A percentile compares a stretch with the other conserved stretches of the same genome.
Evolutionary conservation across 805 yeast genomes (phyloP).

Genomic region (Naumovozyma dairenensis): DNA sequence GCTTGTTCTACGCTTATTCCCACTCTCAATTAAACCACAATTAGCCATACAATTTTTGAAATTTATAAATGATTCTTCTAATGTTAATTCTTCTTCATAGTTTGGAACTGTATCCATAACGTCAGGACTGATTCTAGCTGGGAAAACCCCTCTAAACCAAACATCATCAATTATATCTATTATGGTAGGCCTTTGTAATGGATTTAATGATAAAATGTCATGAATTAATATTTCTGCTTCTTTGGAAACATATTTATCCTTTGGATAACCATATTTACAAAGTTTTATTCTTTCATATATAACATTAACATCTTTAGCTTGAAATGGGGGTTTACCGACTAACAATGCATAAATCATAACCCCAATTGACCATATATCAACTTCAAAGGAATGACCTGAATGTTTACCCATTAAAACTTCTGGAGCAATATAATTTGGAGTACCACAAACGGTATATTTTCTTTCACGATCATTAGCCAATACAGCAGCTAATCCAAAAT

Average conservation of each 20-base stretch:
- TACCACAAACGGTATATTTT: constrained; percentile 93
- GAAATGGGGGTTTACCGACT: constrained; percentile 95
- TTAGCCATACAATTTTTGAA: constrained; percentile 54
- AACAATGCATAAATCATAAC: constrained; percentile 90
- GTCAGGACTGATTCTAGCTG: constrained; percentile 48
- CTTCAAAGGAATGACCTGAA: constrained; percentile 87
- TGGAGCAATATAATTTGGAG: constrained; percentile 98
- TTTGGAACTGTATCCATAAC: constrained; percentile 42
- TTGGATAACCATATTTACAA: constrained; percentile 73
- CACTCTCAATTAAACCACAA: constrained; percentile 39
- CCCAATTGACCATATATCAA: constrained; percentile 96
- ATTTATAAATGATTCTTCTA: constrained; percentile 55
- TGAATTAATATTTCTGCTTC: constrained; percentile 67
- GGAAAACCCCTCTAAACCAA: constrained; percentile 86
- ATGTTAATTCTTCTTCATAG: constrained; percentile 50
- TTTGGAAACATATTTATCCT: constrained; percentile 48
- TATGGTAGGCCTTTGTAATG: constrained; percentile 70
- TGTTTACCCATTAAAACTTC: constrained; percentile 86
- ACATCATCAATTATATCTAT: constrained; percentile 70
- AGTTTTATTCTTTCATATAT: constrained; percentile 87
- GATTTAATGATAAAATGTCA: constrained; percentile 68
- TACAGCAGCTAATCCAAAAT: constrained; percentile 97
- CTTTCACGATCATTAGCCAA: constrained; percentile 61
- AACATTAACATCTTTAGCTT: constrained; percentile 84
- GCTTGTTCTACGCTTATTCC: background rate